Percentiles rank a stretch among this genome's conserved stretches.
These are phyloP conservation scores for Wickerhamia fluorescens DNA, from an alignment of 805 yeast species.

Conservation along the genomic window DNA sequence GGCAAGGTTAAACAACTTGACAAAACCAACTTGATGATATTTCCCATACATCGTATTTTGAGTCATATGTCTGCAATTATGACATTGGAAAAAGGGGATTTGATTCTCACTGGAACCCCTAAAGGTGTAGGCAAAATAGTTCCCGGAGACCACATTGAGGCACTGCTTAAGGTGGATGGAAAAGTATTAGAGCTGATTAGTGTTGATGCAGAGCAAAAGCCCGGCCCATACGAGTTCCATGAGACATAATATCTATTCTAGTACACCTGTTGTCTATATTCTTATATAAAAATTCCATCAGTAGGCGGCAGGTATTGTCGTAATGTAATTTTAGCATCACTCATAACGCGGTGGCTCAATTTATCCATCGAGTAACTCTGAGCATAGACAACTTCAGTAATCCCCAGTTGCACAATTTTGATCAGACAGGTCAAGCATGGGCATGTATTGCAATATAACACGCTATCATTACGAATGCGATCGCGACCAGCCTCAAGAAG, in stretches of 20 bases:
- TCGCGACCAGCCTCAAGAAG: slow-evolving; percentile 90
- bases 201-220: slow-evolving; percentile 46
- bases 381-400: slow-evolving; percentile 86
- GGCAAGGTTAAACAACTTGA: slow-evolving; percentile 68
- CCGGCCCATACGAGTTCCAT: slow-evolving; percentile 36
- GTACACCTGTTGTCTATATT: neutral
- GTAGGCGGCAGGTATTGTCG: slow-evolving; percentile 43
- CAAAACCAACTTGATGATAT: slow-evolving; percentile 75
- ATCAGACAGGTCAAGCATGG: slow-evolving; percentile 96
- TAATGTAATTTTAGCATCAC: slow-evolving; percentile 64
- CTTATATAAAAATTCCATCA: slow-evolving; percentile 31
- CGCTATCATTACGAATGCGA: slow-evolving; percentile 50
- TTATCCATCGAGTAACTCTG: slow-evolving; percentile 90
- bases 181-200: slow-evolving; percentile 48
- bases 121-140: slow-evolving; percentile 85
- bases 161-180: slow-evolving; percentile 53
- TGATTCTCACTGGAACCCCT: slow-evolving; percentile 93
- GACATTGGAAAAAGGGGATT: slow-evolving; percentile 87
- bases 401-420: slow-evolving; percentile 90
- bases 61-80: slow-evolving; percentile 79
- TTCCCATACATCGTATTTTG: slow-evolving; percentile 75
- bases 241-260: neutral
- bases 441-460: slow-evolving; percentile 89
- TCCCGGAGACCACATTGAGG: slow-evolving; percentile 74
- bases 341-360: slow-evolving; percentile 61